phyloP scores from a whole-genome alignment of 805 yeast species.

The Ogataea henricii region DNA sequence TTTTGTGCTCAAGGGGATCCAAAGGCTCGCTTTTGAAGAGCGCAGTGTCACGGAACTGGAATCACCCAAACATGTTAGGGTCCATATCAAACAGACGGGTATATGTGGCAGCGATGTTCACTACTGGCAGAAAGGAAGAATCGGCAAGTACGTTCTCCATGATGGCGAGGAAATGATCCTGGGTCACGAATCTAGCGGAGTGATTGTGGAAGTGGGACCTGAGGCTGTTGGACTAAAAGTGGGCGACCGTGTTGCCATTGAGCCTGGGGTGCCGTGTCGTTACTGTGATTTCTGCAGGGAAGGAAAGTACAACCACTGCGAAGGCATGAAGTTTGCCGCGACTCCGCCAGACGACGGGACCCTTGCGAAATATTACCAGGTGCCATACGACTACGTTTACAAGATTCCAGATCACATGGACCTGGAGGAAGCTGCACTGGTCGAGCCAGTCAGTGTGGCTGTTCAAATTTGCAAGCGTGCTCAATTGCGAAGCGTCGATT shows the following conservation, averaged over 20 bases:
- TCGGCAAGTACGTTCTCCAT: conserved; percentile 19
- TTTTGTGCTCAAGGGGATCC: conserved; percentile 64
- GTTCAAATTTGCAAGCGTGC: conserved; percentile 77
- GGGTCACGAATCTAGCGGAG: conserved; percentile 87
- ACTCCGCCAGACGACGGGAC: conserved; percentile 89
- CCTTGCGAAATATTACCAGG: conserved; percentile 64
- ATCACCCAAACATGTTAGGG: conserved; percentile 67
- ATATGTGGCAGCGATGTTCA: conserved; percentile 89
- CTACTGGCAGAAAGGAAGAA: conserved; percentile 56
- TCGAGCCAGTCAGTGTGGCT: conserved; percentile 84
- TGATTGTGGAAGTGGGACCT: conserved; percentile 67
- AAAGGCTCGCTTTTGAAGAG: conserved; percentile 64
- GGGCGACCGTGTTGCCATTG: conserved; percentile 87
- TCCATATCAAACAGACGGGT: conserved; percentile 79
- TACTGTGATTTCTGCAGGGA: conserved; percentile 70
- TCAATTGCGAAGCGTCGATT: conserved; percentile 60
- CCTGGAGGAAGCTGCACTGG: conserved; percentile 83
- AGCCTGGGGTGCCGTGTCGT: conserved; percentile 86
- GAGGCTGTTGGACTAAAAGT: conserved; percentile 63
- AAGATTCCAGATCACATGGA: conserved; percentile 77
- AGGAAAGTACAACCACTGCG: conserved; percentile 82
- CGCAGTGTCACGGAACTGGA: conserved; percentile 62
- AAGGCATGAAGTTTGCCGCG: conserved; percentile 88
- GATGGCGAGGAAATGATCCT: conserved; percentile 55
- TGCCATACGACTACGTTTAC: conserved; percentile 84